Evolutionary conservation across 2,329 filamentous ascomycete species (phyloP), one percentile per base, ranked within the genome.

Genomic region (Leptographium wingfieldii): DNA sequence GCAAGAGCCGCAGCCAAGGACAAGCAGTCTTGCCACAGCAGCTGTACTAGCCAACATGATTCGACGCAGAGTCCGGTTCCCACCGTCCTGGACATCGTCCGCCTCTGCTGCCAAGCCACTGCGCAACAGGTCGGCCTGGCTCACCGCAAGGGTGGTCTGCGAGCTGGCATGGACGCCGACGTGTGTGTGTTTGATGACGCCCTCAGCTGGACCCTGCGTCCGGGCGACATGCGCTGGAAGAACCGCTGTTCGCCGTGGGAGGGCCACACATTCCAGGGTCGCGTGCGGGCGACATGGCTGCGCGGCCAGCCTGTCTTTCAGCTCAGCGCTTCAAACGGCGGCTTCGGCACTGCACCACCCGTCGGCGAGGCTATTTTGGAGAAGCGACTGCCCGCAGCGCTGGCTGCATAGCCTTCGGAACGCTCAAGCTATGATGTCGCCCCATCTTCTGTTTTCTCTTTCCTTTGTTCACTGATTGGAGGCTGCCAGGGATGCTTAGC

Each of bases 211-310:
- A 80, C 84, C 29, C 85, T 95, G 58, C 75, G 82, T 61, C 78
- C 81, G 22, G 84, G 81, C 63, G 90, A 90, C 56, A 95, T 99
- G 91, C 81, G 94, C 65, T 99, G 95, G 81, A 86, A 90, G 73
- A 96, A 96, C 73, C 90, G 90, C 69, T 92, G 90, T 76, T 91
- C 86, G 60, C 91, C 92, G 0, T 96, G 95, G 79, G 87, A 96
- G 71, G 89, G 89, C 25, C 87, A 86, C 72, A 79, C 76, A 38
- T 85, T 96, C 67, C 81, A 79, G 55, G 92, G 92, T 1, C 82
- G 90, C 61, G 91, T 96, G 12, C 77, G 75, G 61, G 89, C 95
- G 78, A 96, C 92, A 9, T 96, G 90, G 88, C 69, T 96, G 63
- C 79, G 91, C 7, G 92, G 92, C 0, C 76, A 75, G 64, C 85